Percentiles rank a stretch among this genome's conserved stretches.
These are phyloP conservation scores for Margaritispora aquatica DNA, from an alignment of 495 filamentous ascomycete genomes.

Conservation along the genomic window DNA sequence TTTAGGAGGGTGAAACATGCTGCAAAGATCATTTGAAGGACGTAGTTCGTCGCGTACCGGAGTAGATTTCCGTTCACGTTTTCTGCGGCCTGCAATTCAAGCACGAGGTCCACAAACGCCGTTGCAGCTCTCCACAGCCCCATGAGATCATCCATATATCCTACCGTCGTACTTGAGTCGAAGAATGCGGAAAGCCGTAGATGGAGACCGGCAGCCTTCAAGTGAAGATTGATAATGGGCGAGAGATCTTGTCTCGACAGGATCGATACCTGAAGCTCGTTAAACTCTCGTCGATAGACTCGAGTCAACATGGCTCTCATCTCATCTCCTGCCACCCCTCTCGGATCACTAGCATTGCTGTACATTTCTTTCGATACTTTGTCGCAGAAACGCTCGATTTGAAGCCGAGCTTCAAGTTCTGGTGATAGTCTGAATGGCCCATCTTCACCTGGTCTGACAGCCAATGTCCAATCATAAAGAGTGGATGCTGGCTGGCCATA, in stretches of 20 bases:
- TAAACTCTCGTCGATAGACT: conserved; percentile 49
- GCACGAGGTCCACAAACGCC: conserved; percentile 65
- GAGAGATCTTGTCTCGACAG: conserved; percentile 42
- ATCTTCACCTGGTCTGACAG: conserved; percentile 54
- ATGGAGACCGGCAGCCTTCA: conserved; percentile 75
- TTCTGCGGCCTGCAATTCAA: conserved; percentile 49
- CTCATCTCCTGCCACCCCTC: conserved; percentile 65
- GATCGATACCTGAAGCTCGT: conserved; percentile 46
- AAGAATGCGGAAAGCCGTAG: conserved; percentile 85
- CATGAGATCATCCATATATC: conserved; percentile 73
- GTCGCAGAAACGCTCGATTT: conserved; percentile 79
- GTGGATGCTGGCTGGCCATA: conserved; percentile 89
- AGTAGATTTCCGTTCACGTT: conserved; percentile 39
- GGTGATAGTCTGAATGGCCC: conserved; percentile 60
- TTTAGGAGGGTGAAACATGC: conserved; percentile 81
- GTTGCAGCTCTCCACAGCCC: conserved; percentile 70
- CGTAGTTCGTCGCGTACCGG: conserved; percentile 73
- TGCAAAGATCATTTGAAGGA: conserved; percentile 89
- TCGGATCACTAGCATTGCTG: conserved; percentile 67
- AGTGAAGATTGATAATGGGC: conserved; percentile 63
- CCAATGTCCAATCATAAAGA: conserved; percentile 80
- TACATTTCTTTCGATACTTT: conserved; percentile 84
- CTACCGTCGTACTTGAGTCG: conserved; percentile 65
- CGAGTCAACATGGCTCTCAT: conserved; percentile 62
- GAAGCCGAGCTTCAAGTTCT: conserved; percentile 60